A percentile compares a stretch with the other conserved stretches of the same genome.
Conservation (phyloP, 768 basidiomycete genomes). For the Lactarius deliciosus region DNA sequence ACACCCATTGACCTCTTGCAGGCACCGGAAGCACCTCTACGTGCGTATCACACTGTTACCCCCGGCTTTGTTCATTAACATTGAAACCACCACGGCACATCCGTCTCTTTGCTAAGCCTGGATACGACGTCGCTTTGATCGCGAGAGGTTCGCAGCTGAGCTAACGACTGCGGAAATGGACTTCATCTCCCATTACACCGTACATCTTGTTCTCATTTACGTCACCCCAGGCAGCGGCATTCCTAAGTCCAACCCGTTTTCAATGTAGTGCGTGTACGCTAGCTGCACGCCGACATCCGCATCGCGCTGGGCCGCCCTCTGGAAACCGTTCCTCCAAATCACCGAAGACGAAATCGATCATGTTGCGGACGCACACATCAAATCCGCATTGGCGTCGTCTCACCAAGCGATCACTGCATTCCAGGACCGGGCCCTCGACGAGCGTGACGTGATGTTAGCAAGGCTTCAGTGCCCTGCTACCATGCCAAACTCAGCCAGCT, state of each 20-base stretch:
- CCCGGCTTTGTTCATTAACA: not conserved
- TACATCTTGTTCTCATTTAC: not conserved
- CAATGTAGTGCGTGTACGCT: conserved; percentile 36
- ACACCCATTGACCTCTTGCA: conserved; percentile 16
- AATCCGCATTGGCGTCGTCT: conserved; percentile 43
- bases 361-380: conserved; percentile 37
- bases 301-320: conserved; percentile 38
- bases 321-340: conserved; percentile 42
- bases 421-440: conserved; percentile 36
- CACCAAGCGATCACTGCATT: conserved; percentile 38
- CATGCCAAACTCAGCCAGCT: not conserved
- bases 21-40: conserved; percentile 44
- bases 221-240: conserved; percentile 38
- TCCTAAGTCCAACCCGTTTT: conserved; percentile 40
- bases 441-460: conserved; percentile 13
- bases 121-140: conserved; percentile 44
- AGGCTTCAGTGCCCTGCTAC: not conserved
- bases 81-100: conserved; percentile 26
- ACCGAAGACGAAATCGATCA: conserved; percentile 39
- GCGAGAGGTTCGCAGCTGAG: conserved; percentile 38
- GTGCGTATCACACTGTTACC: conserved; percentile 33
- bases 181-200: not conserved
- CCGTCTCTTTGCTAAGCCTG: conserved; percentile 40
- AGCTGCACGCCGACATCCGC: conserved; percentile 38
- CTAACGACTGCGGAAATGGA: conserved; percentile 37